These are phyloP conservation scores for Tuber microsphaerosporum DNA, from an alignment of 495 filamentous ascomycete genomes.

Conservation along the genomic window DNA sequence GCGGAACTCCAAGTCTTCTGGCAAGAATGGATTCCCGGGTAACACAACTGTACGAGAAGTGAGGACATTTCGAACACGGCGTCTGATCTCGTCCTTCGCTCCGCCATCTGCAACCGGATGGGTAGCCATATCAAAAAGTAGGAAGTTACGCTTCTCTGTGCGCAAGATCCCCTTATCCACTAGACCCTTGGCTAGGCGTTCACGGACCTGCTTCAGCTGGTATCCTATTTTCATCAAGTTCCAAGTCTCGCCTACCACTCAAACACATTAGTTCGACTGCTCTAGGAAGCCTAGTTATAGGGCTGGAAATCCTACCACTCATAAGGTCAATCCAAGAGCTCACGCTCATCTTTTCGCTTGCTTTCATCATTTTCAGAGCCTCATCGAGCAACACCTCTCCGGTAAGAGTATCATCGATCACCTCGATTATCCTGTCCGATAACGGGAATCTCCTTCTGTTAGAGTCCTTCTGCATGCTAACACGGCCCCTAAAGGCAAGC, in stretches of 20 bases:
- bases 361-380: constrained; percentile 99
- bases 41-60: constrained; percentile 91
- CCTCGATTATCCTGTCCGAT: constrained; percentile 87
- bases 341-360: constrained; percentile 98
- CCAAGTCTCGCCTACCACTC: constrained; percentile 82
- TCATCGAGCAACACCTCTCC: constrained; percentile 97
- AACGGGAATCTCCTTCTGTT: constrained; percentile 85
- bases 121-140: constrained; percentile 99
- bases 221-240: constrained; percentile 99
- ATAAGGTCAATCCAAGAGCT: constrained; percentile 97
- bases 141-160: constrained; percentile 97
- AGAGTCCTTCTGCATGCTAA: constrained; percentile 97
- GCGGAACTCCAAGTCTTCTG: constrained; percentile 87
- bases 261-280: constrained; percentile 34
- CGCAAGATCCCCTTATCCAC: constrained; percentile 98
- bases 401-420: constrained; percentile 92
- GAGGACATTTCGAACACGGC: constrained; percentile 83
- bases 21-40: constrained; percentile 72
- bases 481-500: constrained; percentile 86
- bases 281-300: neutral
- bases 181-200: constrained; percentile 93
- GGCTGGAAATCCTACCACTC: constrained; percentile 65
- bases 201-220: constrained; percentile 97
- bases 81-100: constrained; percentile 93
- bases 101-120: constrained; percentile 96